These are phyloP conservation scores for Colletotrichum sp. DNA, from an alignment of 2,329 filamentous ascomycete species.

Conservation along the genomic window DNA sequence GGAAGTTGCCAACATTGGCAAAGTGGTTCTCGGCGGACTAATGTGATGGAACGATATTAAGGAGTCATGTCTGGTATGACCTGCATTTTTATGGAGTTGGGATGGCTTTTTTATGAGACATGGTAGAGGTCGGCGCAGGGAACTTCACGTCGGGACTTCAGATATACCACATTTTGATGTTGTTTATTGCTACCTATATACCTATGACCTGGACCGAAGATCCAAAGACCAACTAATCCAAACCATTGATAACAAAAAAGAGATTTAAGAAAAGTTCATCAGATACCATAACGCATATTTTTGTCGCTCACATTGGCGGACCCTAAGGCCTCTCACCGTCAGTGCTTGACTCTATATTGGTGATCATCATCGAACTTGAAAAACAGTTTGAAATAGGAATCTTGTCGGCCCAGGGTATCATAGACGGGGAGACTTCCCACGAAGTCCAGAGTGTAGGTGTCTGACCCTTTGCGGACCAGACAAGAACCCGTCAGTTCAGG, in stretches of 20 bases:
- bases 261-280: slow-evolving; percentile 36
- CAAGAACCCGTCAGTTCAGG: slow-evolving; percentile 30
- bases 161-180: slow-evolving; percentile 14
- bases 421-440: slow-evolving; percentile 41
- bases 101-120: not conserved
- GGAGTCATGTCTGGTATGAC: slow-evolving; percentile 1
- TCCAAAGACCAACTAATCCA: not conserved
- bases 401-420: slow-evolving; percentile 23
- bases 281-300: slow-evolving; percentile 54
- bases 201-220: not conserved
- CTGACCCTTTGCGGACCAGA: slow-evolving; percentile 9
- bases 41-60: slow-evolving; percentile 52
- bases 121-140: not conserved
- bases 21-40: slow-evolving; percentile 86
- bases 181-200: not conserved
- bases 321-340: slow-evolving; percentile 53
- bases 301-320: slow-evolving; percentile 26
- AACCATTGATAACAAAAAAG: not conserved
- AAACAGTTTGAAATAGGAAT: slow-evolving; percentile 4
- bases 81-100: slow-evolving; percentile 21
- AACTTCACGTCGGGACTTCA: not conserved
- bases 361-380: slow-evolving; percentile 75
- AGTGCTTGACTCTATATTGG: slow-evolving; percentile 98
- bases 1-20: slow-evolving; percentile 85
- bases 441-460: slow-evolving; percentile 42